Evolutionary conservation across 495 filamentous ascomycete species (phyloP).

Genomic region (Penicillium simplicissimum): DNA sequence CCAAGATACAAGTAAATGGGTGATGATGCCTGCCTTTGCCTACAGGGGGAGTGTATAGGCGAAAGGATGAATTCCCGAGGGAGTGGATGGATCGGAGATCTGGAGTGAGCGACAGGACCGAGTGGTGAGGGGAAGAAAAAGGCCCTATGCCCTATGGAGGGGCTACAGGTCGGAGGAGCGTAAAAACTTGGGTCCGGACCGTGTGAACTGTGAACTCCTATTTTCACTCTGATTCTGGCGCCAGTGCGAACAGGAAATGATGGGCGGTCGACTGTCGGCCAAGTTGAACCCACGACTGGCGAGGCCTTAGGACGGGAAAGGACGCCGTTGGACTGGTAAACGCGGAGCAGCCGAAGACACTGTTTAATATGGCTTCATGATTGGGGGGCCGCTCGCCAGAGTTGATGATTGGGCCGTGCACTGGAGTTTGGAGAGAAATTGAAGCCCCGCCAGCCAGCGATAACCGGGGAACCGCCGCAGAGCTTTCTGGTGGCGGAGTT

Average conservation of each 20-base stretch:
- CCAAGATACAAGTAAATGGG: conserved; percentile 1
- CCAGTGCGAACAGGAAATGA: not conserved
- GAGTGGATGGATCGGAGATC: conserved; percentile 12
- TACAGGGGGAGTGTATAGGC: not conserved
- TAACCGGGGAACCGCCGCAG: conserved; percentile 2
- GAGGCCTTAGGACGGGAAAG: not conserved
- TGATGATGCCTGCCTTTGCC: not conserved
- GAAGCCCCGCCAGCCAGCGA: not conserved
- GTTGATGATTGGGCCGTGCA: not conserved
- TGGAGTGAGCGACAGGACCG: conserved; percentile 9
- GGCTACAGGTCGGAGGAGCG: conserved; percentile 19
- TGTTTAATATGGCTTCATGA: not conserved
- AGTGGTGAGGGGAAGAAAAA: conserved; percentile 16
- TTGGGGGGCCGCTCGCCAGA: not conserved
- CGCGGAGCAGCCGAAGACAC: conserved; percentile 1
- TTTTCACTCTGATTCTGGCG: not conserved
- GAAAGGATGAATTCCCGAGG: conserved; percentile 10
- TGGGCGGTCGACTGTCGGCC: not conserved
- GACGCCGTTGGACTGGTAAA: not conserved
- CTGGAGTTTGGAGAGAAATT: conserved; percentile 4
- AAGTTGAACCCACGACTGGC: not conserved
- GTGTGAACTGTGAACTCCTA: not conserved
- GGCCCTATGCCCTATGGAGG: conserved; percentile 21
- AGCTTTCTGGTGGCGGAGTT: conserved; percentile 4
- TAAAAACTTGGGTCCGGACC: not conserved